Evolutionary conservation across 2,329 filamentous ascomycete species (phyloP), one percentile per base, ranked within the genome.

Genomic region (Cyclaneusma minus): DNA sequence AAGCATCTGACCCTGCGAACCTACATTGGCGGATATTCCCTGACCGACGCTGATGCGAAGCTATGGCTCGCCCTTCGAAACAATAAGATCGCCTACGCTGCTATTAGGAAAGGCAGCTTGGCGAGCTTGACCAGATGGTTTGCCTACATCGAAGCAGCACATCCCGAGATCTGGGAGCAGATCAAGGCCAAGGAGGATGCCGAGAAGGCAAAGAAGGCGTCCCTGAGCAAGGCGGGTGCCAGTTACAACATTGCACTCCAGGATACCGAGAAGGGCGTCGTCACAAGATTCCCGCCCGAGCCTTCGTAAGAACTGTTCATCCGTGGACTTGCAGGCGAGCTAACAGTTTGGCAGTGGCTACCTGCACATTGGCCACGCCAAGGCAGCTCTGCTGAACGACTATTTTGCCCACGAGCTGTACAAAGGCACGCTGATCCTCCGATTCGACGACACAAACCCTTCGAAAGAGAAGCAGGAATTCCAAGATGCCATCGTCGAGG

Each of bases 381-480:
- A 95, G 58, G 84, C 84, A 16, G 84, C 84, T 5, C 64, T 92
- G 29, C 70, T 95, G 30, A 93, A 89, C 58, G 85, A 95, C 51
- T 95, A 92, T 63, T 95, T 95, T 42, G 87, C 84, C 22, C 84
- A 94, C 52, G 77, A 84, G 50, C 80, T 83, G 41, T 92, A 92
- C 62, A 75, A 87, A 33, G 89, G 89, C 44, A 91, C 78, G 43
- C 64, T 98, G 42, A 73, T 91, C 32, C 69, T 95, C 25, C 80
- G 89, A 33, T 89, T 98, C 46, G 89, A 98, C 49, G 89, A 98
- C 48, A 98, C 89, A 30, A 98, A 98, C 55, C 89, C 89, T 6
- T 75, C 79, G 33, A 95, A 95, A 52, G 89, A 98, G 63, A 94
- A 92, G 60, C 74, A 87, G 50, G 89, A 95, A 57, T 98, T 77